Evolutionary conservation across 1,139 yeast species (phyloP), one percentile per base, ranked within the genome.

Genomic region (Pichia sp.): DNA sequence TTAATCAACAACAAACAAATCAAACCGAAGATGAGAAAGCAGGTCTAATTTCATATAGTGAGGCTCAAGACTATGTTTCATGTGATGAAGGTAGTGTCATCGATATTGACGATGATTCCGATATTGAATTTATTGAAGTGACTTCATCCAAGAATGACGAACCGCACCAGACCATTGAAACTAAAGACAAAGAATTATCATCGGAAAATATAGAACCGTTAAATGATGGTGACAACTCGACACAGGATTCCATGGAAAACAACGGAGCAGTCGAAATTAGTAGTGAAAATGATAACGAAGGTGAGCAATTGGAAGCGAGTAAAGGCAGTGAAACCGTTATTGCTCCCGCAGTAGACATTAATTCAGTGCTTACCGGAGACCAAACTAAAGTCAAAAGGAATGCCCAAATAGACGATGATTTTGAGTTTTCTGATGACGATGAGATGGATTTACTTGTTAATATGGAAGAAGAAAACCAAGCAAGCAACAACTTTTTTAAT

Each of bases 401-500:
- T 7, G n/a, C 23, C 4, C 33, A 46, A 26, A 9, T 11, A 5
- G 44, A 53, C 1, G 58, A 74, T 5, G 84, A 80, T 48, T 82
- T 81, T 53, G 84, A 77, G 48, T 85, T 78, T 59, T 84, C 80
- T 29, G 88, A 85, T 47, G 81, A 79, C 33, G 96, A 90, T 48
- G 95, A 86, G 47, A 79, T 77, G 32, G 73, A 77, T 16, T 63
- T 87, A 3, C 69, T 73, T 3, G 72, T 77, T 37, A 84, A 81
- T 52, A 63, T 90, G 49, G 69, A 70, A 39, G 73, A 73, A 40
- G 98, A 92, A 60, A 84, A 79, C 44, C 70, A 68, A 34, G 95
- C 85, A 44, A 86, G 85, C 58, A 80, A 77, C 45, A 64, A 74
- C 23, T 85, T 92, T 55, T 77, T 77, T 35, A 34, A 36, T 31